These are phyloP conservation scores for Sambucus nigra DNA, from an alignment of 129 eudicot genomes.

Conservation along the genomic window DNA sequence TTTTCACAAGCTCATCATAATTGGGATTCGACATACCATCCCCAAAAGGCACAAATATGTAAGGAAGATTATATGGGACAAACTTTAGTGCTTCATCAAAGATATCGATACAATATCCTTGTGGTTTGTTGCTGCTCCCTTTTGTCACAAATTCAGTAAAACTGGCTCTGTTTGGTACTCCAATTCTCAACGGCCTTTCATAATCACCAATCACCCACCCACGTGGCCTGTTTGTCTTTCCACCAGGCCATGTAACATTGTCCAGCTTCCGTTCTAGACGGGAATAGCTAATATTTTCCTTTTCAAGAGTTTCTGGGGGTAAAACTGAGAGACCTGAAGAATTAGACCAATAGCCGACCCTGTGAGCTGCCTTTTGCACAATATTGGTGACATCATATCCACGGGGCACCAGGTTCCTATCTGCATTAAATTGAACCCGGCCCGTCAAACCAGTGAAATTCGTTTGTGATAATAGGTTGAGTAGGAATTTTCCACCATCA, in stretches of 20 bases:
- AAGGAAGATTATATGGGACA: constrained; percentile 52
- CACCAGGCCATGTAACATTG: constrained; percentile 63
- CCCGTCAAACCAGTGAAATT: constrained; percentile 66
- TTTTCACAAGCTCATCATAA: constrained; percentile 39
- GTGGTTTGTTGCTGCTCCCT: constrained; percentile 27
- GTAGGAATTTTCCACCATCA: constrained; percentile 35
- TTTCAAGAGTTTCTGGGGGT: constrained; percentile 34
- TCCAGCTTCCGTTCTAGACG: constrained; percentile 29
- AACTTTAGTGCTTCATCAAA: constrained; percentile 39
- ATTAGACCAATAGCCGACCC: constrained; percentile 64
- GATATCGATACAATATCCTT: constrained; percentile 64
- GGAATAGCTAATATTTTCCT: constrained; percentile 13
- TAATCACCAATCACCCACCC: constrained; percentile 61
- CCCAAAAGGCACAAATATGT: constrained; percentile 37
- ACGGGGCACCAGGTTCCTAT: constrained; percentile 33
- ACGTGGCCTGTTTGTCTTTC: constrained; percentile 42
- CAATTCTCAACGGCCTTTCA: constrained; percentile 51
- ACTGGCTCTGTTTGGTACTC: constrained; percentile 47
- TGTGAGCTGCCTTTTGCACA: constrained; percentile 16
- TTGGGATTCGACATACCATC: constrained; percentile 48
- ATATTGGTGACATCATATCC: constrained; percentile 41
- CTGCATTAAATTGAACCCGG: constrained; percentile 29
- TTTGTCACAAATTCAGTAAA: constrained; percentile 50
- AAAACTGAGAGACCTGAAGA: constrained; percentile 48
- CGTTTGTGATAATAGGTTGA: constrained; percentile 24